Conservation (phyloP, 495 filamentous ascomycete species). For the Astrocystis sublimbata region DNA sequence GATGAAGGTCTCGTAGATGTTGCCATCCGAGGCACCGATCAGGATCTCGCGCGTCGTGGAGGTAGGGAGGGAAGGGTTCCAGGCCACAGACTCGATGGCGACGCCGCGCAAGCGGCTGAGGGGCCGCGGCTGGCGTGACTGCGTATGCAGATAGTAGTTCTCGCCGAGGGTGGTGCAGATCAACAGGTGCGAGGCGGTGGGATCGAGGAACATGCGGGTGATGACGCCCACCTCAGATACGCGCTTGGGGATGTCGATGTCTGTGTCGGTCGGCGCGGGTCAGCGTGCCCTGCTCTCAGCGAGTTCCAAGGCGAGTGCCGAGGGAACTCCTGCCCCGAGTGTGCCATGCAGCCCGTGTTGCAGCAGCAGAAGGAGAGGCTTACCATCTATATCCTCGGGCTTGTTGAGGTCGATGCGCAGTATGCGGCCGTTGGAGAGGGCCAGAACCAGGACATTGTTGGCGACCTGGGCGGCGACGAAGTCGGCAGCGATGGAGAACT, state of each 20-base stretch:
- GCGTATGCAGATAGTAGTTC: conserved; percentile 96
- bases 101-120: conserved; percentile 84
- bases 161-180: conserved; percentile 89
- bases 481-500: conserved; percentile 86
- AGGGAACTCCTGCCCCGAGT: no score
- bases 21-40: conserved; percentile 86
- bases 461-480: conserved; percentile 96
- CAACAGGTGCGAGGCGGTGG: conserved; percentile 90
- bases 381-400: conserved; percentile 94
- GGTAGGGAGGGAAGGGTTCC: conserved; percentile 96
- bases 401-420: conserved; percentile 91
- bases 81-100: conserved; percentile 82
- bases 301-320: no score
- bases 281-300: no score
- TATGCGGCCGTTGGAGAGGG: conserved; percentile 83
- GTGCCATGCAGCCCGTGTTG: no score
- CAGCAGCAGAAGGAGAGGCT: conserved; percentile 14
- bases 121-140: conserved; percentile 81
- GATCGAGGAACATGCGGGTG: conserved; percentile 93
- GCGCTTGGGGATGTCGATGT: conserved; percentile 96
- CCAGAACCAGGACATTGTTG: conserved; percentile 93
- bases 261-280: conserved; percentile 43
- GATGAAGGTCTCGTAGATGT: conserved; percentile 93
- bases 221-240: conserved; percentile 87
- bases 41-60: conserved; percentile 95